Conservation (phyloP, 495 filamentous ascomycete species). For the Neurospora tetrasperma region DNA sequence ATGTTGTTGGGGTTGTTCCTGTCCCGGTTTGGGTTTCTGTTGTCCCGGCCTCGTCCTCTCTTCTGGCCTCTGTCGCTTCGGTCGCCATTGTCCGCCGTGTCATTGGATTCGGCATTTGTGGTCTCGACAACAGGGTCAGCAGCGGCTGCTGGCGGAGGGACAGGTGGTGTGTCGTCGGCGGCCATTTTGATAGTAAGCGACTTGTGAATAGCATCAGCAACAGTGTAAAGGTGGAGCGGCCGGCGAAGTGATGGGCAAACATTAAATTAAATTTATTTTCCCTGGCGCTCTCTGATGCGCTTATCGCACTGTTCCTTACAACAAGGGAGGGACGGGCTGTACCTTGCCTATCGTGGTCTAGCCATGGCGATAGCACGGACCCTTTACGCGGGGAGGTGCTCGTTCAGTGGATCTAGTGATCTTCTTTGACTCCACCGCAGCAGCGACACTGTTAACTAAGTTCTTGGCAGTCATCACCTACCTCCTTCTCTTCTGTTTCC, state of each 20-base stretch:
- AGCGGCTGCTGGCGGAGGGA: background rate
- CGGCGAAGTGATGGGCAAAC: background rate
- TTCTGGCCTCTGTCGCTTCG: background rate
- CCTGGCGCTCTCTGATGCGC: background rate
- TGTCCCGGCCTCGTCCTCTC: slow-evolving; percentile 9
- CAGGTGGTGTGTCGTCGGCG: slow-evolving; percentile 10
- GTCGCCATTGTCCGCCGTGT: slow-evolving; percentile 12
- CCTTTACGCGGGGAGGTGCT: background rate
- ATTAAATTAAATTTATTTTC: background rate
- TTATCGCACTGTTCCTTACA: background rate
- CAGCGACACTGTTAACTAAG: background rate
- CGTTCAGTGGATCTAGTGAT: background rate
- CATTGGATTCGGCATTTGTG: background rate
- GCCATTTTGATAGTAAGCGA: slow-evolving; percentile 11
- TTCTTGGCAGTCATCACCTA: no score
- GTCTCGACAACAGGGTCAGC: background rate
- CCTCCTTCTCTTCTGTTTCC: background rate
- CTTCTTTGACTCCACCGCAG: background rate
- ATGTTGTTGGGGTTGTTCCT: slow-evolving; percentile 10
- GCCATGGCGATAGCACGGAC: background rate
- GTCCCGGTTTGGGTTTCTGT: slow-evolving; percentile 8
- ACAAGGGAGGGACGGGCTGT: background rate
- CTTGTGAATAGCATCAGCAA: background rate
- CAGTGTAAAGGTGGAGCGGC: background rate
- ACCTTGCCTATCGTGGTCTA: background rate